A percentile compares a stretch with the other conserved stretches of the same genome.
Conservation (phyloP, 306 rosid species). For the Comarum palustre region DNA sequence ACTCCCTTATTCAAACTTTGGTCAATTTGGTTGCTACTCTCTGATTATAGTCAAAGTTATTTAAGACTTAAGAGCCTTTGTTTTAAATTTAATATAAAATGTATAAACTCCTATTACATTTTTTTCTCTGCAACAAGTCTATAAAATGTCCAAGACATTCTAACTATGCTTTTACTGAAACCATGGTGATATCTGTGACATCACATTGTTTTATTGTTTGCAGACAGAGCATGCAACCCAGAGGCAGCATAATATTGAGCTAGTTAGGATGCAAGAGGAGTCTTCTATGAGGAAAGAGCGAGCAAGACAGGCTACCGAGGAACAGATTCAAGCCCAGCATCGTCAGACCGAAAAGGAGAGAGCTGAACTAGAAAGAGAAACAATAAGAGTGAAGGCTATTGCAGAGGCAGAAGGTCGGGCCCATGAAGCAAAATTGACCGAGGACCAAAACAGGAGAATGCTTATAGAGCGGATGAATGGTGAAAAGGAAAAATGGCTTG, state of each 20-base stretch:
- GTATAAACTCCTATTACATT: neutral
- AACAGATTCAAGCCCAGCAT: slow-evolving; percentile 84
- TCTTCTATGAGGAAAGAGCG: slow-evolving; percentile 80
- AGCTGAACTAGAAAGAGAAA: slow-evolving; percentile 91
- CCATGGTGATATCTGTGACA: slow-evolving; percentile 5
- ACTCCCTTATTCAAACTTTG: neutral
- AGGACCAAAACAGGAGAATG: slow-evolving; percentile 88
- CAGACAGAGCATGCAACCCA: slow-evolving; percentile 90
- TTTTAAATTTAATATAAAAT: neutral
- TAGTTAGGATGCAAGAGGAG: slow-evolving; percentile 91
- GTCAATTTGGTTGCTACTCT: neutral
- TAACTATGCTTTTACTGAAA: neutral
- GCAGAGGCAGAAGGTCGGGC: slow-evolving; percentile 95
- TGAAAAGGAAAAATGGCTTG: slow-evolving; percentile 96
- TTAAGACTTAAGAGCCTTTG: neutral
- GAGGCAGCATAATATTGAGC: slow-evolving; percentile 79
- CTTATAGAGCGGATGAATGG: slow-evolving; percentile 78
- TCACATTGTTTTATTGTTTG: slow-evolving; percentile 20
- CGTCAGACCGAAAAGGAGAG: slow-evolving; percentile 84
- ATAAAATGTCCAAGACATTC: neutral
- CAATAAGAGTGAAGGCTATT: slow-evolving; percentile 83
- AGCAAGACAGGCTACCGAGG: slow-evolving; percentile 82
- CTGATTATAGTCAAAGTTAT: neutral
- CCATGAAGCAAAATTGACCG: slow-evolving; percentile 79
- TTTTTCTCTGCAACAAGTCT: neutral